Evolutionary conservation across 2,329 filamentous ascomycete species (phyloP).

Genomic region (Apiospora kogelbergensis): DNA sequence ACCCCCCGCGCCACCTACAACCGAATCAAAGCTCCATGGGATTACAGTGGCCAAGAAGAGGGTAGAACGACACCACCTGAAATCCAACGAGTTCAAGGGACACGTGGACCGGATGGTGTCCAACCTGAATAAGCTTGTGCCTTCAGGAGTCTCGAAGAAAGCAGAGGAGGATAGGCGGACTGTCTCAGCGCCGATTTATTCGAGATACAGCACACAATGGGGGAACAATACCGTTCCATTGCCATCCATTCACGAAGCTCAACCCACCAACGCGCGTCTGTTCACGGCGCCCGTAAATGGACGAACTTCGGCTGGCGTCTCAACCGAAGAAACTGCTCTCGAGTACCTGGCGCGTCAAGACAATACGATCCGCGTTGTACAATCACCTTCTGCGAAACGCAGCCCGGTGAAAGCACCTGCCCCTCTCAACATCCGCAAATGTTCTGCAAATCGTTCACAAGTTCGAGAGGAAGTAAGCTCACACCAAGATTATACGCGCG

Average conservation of each 20-base stretch:
- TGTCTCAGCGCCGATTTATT: slow-evolving; percentile 52
- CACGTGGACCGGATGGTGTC: slow-evolving; percentile 18
- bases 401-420: slow-evolving; percentile 35
- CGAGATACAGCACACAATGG: slow-evolving; percentile 37
- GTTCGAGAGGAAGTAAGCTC: slow-evolving; percentile 19
- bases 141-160: slow-evolving; percentile 15
- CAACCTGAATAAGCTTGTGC: slow-evolving; percentile 19
- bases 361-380: slow-evolving; percentile 56
- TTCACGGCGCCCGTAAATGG: slow-evolving; percentile 43
- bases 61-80: slow-evolving; percentile 10
- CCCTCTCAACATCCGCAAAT: slow-evolving; percentile 44
- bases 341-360: slow-evolving; percentile 47
- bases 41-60: slow-evolving; percentile 22
- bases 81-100: slow-evolving; percentile 13
- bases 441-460: slow-evolving; percentile 22
- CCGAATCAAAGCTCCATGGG: slow-evolving; percentile 27
- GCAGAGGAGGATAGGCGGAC: slow-evolving; percentile 42
- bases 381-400: slow-evolving; percentile 41
- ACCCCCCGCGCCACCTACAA: slow-evolving; percentile 46
- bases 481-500: slow-evolving; percentile 28
- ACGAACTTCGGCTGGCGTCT: slow-evolving; percentile 17
- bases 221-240: slow-evolving; percentile 38
- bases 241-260: slow-evolving; percentile 48
- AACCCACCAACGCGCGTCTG: slow-evolving; percentile 38
- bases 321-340: slow-evolving; percentile 37